Conservation (phyloP, 306 rosid species). For the Sesbania bispinosa region DNA sequence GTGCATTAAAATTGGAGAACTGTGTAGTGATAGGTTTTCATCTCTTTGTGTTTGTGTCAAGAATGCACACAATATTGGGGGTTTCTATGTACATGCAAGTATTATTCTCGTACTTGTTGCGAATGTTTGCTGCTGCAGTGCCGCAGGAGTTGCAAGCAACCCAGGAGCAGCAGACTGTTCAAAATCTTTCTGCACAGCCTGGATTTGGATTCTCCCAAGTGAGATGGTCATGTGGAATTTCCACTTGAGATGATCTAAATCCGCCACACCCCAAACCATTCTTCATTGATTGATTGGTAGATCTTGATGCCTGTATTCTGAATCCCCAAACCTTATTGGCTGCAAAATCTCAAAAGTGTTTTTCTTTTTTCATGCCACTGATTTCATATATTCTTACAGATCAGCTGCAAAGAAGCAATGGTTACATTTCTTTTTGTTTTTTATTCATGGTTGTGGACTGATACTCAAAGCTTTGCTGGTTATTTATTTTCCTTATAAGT, state of each 20-base stretch:
- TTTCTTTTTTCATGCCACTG: background rate
- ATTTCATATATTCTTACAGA: background rate
- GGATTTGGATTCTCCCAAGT: no score
- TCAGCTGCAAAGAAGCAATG: background rate
- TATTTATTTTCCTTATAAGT: no score
- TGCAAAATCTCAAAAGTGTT: background rate
- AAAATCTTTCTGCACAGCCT: conserved; percentile 87
- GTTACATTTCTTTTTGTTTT: background rate
- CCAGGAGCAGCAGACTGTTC: conserved; percentile 90
- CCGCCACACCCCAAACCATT: conserved; percentile 83
- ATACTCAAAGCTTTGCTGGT: no score
- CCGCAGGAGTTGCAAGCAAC: conserved; percentile 86
- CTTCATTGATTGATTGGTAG: conserved; percentile 45
- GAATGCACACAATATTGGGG: background rate
- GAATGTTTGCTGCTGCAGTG: conserved; percentile 71
- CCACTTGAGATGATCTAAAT: no score
- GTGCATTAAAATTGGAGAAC: background rate
- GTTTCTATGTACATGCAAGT: conserved; percentile 6
- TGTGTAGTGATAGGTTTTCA: background rate
- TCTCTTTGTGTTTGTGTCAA: background rate
- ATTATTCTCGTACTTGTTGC: conserved; percentile 2
- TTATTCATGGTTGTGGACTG: background rate
- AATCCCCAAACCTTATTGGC: background rate
- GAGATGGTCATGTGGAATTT: no score
- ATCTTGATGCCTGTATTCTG: background rate